phyloP scores from a whole-genome alignment of 495 filamentous ascomycete species.

The Symbiotaphrina buchneri region DNA sequence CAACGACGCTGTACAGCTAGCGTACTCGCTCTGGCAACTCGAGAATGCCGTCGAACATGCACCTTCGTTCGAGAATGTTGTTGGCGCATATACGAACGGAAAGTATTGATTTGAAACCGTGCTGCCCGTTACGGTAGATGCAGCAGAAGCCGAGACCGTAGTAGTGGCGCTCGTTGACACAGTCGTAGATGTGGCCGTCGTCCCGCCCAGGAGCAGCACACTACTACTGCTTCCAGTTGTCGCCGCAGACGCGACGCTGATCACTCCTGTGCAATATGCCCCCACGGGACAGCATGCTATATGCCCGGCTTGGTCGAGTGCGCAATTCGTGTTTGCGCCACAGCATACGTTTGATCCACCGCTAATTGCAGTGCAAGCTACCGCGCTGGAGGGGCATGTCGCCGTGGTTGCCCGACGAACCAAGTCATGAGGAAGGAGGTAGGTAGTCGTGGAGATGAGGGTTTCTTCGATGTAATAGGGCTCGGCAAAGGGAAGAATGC shows the following conservation, averaged over 20 bases:
- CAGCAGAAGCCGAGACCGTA: background rate
- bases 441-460: too few species aligned
- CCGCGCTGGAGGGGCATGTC: too few species aligned
- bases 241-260: background rate
- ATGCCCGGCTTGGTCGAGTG: background rate
- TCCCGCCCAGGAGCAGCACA: too few species aligned
- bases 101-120: constrained; percentile 28
- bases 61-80: constrained; percentile 33
- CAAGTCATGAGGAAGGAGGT: too few species aligned
- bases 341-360: too few species aligned
- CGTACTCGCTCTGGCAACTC: constrained; percentile 38
- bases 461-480: too few species aligned
- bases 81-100: constrained; percentile 42
- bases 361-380: too few species aligned
- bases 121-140: constrained; percentile 8
- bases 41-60: constrained; percentile 42
- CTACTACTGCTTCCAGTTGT: background rate
- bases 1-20: constrained; percentile 32
- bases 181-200: background rate
- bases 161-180: background rate
- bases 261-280: background rate
- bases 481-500: too few species aligned
- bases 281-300: background rate
- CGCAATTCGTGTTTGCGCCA: background rate
- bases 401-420: too few species aligned